Conservation (phyloP, 2,329 filamentous ascomycete species). For the Phyllosticta capitalensis region DNA sequence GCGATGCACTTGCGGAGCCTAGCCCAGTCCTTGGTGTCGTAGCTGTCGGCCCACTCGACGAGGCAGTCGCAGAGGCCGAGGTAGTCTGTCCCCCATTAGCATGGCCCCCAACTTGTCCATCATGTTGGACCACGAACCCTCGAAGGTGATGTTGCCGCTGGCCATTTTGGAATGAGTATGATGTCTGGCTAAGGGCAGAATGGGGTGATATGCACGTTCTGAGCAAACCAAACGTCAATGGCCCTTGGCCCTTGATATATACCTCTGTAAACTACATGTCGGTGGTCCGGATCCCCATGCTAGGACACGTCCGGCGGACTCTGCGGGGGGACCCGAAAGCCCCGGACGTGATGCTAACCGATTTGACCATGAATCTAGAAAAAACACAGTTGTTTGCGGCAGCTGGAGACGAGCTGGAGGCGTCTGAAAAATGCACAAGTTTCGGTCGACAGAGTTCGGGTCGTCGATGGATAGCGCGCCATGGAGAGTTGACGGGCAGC, state of each 20-base stretch:
- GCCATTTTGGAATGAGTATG: constrained; percentile 7
- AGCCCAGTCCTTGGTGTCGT: constrained; percentile 57
- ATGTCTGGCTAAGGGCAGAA: neutral
- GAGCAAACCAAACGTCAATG: neutral
- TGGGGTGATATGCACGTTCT: neutral
- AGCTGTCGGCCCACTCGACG: constrained; percentile 52
- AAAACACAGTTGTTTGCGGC: neutral
- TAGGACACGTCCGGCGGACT: constrained; percentile 3
- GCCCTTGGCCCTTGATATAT: neutral
- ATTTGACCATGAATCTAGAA: neutral
- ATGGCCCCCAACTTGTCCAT: neutral
- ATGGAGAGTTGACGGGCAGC: neutral
- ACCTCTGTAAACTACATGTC: neutral
- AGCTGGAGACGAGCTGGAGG: neutral
- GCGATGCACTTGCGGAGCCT: constrained; percentile 53
- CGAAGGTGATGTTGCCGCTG: constrained; percentile 14
- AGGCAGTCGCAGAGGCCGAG: constrained; percentile 9
- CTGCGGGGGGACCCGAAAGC: constrained; percentile 5
- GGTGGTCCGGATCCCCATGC: constrained; percentile 9
- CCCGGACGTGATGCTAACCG: neutral
- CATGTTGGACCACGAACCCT: constrained; percentile 11
- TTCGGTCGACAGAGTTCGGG: neutral
- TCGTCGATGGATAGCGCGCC: neutral
- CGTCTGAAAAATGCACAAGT: neutral
- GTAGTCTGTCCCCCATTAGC: constrained; percentile 4